phyloP scores from a whole-genome alignment of 768 basidiomycete species.

The Collybia nuda region DNA sequence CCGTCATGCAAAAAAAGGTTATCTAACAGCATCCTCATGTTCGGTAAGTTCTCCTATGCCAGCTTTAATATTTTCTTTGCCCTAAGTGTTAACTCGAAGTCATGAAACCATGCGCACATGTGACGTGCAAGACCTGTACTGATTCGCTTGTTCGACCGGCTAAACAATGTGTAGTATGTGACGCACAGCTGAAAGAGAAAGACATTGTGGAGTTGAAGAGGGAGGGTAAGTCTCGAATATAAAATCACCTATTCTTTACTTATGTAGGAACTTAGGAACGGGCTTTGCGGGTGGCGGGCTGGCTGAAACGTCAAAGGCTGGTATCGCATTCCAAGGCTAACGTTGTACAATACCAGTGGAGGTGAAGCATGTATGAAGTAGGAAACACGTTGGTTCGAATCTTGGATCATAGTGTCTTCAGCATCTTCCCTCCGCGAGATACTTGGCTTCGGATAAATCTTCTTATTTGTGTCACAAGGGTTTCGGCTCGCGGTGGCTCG shows the following conservation, averaged over 20 bases:
- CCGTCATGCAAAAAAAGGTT: conserved; percentile 86
- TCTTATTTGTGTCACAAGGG: too few species aligned
- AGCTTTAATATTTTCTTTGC: not conserved
- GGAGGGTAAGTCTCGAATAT: conserved; percentile 61
- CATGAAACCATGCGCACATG: conserved; percentile 87
- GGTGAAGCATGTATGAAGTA: too few species aligned
- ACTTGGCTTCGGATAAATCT: too few species aligned
- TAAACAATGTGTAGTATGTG: conserved; percentile 88
- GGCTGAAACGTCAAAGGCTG: conserved; percentile 81
- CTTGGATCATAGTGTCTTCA: too few species aligned
- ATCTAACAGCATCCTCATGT: conserved; percentile 74
- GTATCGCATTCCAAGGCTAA: conserved; percentile 85
- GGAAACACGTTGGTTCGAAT: too few species aligned
- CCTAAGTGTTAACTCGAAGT: conserved; percentile 39
- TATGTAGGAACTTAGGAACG: conserved; percentile 55
- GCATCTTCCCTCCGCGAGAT: too few species aligned
- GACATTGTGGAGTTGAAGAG: conserved; percentile 84
- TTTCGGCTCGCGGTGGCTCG: too few species aligned
- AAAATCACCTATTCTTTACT: not conserved
- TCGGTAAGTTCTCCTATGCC: conserved; percentile 45
- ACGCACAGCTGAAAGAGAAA: conserved; percentile 57
- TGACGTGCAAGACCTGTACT: conserved; percentile 87
- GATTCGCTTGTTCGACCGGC: conserved; percentile 81
- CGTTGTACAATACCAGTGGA: not conserved
- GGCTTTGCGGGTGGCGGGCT: conserved; percentile 94